phyloP scores from a whole-genome alignment of 2,329 filamentous ascomycete species.

The Apiospora saccharicola region DNA sequence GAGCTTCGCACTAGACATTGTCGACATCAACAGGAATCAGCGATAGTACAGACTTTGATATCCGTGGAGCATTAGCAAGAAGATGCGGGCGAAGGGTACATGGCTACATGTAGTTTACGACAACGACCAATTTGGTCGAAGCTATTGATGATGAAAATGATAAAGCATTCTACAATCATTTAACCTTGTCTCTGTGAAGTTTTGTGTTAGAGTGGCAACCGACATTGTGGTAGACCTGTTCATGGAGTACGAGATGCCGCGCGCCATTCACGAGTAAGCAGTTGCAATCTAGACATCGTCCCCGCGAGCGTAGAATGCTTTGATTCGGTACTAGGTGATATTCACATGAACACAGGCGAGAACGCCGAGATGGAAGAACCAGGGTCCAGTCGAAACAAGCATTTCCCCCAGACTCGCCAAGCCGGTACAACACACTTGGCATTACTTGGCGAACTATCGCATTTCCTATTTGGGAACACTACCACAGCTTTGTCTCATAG shows the following conservation, averaged over 20 bases:
- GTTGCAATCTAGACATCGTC: too few relatives aligned
- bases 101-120: not conserved
- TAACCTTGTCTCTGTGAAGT: not conserved
- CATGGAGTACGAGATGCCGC: too few relatives aligned
- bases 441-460: constrained; percentile 17
- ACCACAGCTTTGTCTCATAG: not conserved
- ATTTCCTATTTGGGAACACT: constrained; percentile 11
- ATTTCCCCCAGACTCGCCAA: constrained; percentile 8
- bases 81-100: not conserved
- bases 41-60: not conserved
- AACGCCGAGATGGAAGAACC: not conserved
- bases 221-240: not conserved
- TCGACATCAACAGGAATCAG: not conserved
- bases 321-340: not conserved
- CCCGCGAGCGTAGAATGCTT: not conserved
- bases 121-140: not conserved
- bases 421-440: constrained; percentile 4
- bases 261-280: too few relatives aligned
- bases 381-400: constrained; percentile 14
- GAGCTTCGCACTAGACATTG: too few relatives aligned
- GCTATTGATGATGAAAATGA: constrained; percentile 5
- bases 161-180: not conserved
- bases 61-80: not conserved
- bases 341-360: not conserved
- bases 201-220: not conserved